phyloP scores from a whole-genome alignment of 352 stramenopile genomes.

The Phytophthora sansomeana region DNA sequence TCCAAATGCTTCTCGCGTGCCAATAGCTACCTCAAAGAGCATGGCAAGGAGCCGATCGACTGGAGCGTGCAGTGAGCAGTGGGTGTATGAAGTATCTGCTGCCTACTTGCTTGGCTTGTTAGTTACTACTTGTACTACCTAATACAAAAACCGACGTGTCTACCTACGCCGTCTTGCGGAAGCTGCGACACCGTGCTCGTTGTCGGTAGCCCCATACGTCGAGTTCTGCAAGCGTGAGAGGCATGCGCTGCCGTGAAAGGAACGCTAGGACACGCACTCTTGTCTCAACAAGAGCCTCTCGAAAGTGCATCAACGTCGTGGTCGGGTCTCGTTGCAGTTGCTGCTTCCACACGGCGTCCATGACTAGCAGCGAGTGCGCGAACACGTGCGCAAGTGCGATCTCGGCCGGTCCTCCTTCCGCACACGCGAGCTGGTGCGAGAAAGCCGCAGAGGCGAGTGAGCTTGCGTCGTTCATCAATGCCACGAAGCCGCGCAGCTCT shows the following conservation, averaged over 20 bases:
- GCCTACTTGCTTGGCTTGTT: neutral
- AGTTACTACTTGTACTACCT: slow-evolving; percentile 16
- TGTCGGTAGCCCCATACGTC: slow-evolving; percentile 55
- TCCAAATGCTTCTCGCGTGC: slow-evolving; percentile 92
- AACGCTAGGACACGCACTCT: slow-evolving; percentile 55
- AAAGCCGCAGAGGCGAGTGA: slow-evolving; percentile 46
- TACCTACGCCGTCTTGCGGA: slow-evolving; percentile 24
- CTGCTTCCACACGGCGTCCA: slow-evolving; percentile 70
- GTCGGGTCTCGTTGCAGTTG: slow-evolving; percentile 55
- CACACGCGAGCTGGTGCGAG: slow-evolving; percentile 53
- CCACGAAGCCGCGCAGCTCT: slow-evolving; percentile 63
- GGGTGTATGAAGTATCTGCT: neutral
- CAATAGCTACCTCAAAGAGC: slow-evolving; percentile 78
- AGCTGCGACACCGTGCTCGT: slow-evolving; percentile 34
- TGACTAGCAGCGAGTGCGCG: slow-evolving; percentile 64
- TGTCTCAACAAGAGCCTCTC: slow-evolving; percentile 64
- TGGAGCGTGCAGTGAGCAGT: slow-evolving; percentile 68
- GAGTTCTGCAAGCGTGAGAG: slow-evolving; percentile 58
- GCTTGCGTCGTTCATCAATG: slow-evolving; percentile 50
- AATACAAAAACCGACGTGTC: slow-evolving; percentile 29
- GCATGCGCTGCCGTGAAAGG: slow-evolving; percentile 52
- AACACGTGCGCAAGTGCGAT: slow-evolving; percentile 68
- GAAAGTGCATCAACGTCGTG: slow-evolving; percentile 71
- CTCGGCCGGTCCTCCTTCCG: slow-evolving; percentile 48
- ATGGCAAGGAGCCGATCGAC: slow-evolving; percentile 87